phyloP scores from a whole-genome alignment of 805 yeast genomes.

The Isabelozyma gotoi region DNA sequence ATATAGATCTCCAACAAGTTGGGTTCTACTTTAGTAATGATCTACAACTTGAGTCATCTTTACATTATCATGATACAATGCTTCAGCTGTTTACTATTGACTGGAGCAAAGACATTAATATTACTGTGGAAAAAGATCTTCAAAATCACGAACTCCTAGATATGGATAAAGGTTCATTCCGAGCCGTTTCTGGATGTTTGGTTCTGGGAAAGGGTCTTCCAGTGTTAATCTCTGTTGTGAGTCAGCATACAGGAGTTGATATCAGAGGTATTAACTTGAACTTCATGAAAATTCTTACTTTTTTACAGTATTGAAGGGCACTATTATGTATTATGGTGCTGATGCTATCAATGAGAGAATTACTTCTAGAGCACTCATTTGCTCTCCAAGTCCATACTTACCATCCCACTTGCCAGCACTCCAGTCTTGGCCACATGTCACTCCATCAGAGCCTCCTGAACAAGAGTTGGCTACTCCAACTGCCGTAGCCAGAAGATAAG shows the following conservation, averaged over 20 bases:
- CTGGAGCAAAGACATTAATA: conserved; percentile 8
- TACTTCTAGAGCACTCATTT: conserved; percentile 69
- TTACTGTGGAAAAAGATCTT: conserved; percentile 4
- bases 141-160: background rate
- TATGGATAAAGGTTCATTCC: background rate
- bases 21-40: conserved; percentile 8
- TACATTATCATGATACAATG: background rate
- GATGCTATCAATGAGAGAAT: conserved; percentile 27
- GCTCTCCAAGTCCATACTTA: conserved; percentile 73
- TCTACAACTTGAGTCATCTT: background rate
- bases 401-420: conserved; percentile 54
- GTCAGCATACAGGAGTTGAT: conserved; percentile 6
- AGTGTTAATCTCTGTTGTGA: conserved; percentile 14
- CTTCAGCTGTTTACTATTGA: background rate
- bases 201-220: conserved; percentile 7
- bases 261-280: conserved; percentile 6
- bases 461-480: conserved; percentile 69
- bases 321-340: background rate
- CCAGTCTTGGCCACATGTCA: conserved; percentile 79
- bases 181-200: background rate
- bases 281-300: conserved; percentile 2
- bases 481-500: conserved; percentile 41
- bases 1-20: conserved; percentile 20
- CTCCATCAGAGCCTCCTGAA: conserved; percentile 70
- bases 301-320: background rate